Evolutionary conservation across 495 filamentous ascomycete genomes (phyloP), one percentile per base, ranked within the genome.

Genomic region (Tuber brumale): DNA sequence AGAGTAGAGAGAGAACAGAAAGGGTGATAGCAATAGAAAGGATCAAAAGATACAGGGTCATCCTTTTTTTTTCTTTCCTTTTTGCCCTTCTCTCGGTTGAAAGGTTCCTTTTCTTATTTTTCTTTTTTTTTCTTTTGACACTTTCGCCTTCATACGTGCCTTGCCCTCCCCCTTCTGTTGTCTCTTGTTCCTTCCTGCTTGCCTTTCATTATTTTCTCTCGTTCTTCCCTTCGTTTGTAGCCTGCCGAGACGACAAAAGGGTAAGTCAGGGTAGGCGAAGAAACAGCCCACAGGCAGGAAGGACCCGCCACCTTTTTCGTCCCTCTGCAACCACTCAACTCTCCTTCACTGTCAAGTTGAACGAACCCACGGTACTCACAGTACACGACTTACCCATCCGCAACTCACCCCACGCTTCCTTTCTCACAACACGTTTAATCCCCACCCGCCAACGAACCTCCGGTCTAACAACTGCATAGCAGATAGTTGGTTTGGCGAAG

Each of bases 41-140:
- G 46, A 46, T 46, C 44, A 79, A 78, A 66, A 66, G 21, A 51
- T 48, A 73, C 10, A 57, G 23, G n/a, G 51, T 57, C 23, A 8
- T n/a, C 8, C 10, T 57, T 27, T n/a, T 57, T 27, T 57, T 57
- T 61, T 61, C 31, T 61, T 61, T 61, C 10, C 51, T 61, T 61
- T 61, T 61, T 61, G 51, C 51, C 51, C 51, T 61, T 61, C 51
- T 57, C 3, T 57, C n/a, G n/a, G 2, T 61, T 61, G 51, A 61
- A 31, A 0, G 51, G 51, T 61, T 61, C 51, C 51, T 12, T 31
- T 61, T 61, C 8, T 61, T 57, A 23, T 48, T 61, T 12, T 8
- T 14, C 16, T n/a, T 51, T 23, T 51, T 23, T 9, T 8, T 51
- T 19, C 19, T 19, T 46, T 3, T 12, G 51, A 31, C 51, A 61